Base-by-base conservation (phyloP, 2,329 filamentous ascomycete species). In the Alternaria tenuissima region DNA sequence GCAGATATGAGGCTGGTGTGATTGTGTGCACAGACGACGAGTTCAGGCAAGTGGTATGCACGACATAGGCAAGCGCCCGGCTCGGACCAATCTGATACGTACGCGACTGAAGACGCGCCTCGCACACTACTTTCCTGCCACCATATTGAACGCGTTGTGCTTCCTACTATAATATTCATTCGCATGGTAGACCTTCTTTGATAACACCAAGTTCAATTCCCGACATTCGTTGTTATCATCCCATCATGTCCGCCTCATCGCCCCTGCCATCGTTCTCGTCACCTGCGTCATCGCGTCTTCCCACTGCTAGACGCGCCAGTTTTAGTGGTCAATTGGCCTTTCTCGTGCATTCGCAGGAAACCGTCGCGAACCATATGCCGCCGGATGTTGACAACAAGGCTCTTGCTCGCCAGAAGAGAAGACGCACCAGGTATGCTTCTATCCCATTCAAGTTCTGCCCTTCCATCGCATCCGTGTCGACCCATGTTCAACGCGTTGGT, bases 371-470 rank as follows among this genome's bases (percentile, higher is more conserved):
- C 66, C 85, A 85, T 42, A 79, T 86, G 30, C 84, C 85, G 48
- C 85, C 86, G 26, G 83, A 84, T 59, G 81, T 87, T 47, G 86
- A 88, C 71, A 86, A 88, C 71, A 87, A 87, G 67, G 79, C 85
- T 61, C 79, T 87, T 53, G 85, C 83, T 46, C 84, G 87, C 48
- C 87, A 89, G 72, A 88, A 87, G 73, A 82, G 87, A 46, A 82
- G 86, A 67, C 82, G 87, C 59, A 89, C 87, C 34, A 89, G 86
- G 87, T 88, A 81, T 57, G 78, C 75, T 59, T 54, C 53, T 57
- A 24, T 48, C 61, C 55, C 51, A 14, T 58, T 43, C 56, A 53
- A 52, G n/a, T 52, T 62, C 26, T 53, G 41, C 59, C 56, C 46
- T 60, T 67, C 46, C 61, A 54, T 60, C 59, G 43, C 61, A 61